Conservation (phyloP, 306 rosid species). For the Fragaria vesca region DNA sequence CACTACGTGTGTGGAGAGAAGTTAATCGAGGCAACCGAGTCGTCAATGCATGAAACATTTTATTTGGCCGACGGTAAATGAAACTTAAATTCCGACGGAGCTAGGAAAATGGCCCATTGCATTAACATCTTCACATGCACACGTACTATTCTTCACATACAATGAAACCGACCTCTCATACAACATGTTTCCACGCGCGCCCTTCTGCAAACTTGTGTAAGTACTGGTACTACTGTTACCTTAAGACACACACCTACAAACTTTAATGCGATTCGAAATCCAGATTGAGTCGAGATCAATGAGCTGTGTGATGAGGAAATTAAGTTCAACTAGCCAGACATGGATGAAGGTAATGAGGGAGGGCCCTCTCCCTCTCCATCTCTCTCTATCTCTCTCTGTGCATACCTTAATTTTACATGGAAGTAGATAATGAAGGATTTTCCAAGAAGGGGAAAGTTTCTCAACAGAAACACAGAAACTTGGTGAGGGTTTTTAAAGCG, state of each 20-base stretch:
- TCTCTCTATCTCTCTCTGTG: not conserved
- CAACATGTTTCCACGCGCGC: not conserved
- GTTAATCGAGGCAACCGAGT: not conserved
- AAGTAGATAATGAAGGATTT: not conserved
- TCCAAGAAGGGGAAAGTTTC: constrained; percentile 19
- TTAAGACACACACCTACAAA: not conserved
- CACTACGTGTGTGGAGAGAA: too few relatives aligned
- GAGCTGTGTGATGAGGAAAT: not conserved
- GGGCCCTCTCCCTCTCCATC: not conserved
- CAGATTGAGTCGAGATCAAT: not conserved
- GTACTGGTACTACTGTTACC: not conserved
- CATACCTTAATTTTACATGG: not conserved
- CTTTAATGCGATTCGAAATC: not conserved
- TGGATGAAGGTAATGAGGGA: not conserved
- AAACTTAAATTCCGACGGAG: not conserved
- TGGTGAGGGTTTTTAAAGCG: constrained; percentile 1
- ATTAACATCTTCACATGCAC: constrained; percentile 1
- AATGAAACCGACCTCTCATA: not conserved
- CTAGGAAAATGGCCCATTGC: not conserved
- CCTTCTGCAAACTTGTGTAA: not conserved
- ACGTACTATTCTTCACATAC: not conserved
- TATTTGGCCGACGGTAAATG: not conserved
- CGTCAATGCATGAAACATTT: not conserved
- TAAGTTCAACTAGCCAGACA: not conserved
- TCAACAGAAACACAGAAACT: not conserved